These are phyloP conservation scores for Podaxis sp. DNA, from an alignment of 768 basidiomycete genomes.

Conservation along the genomic window DNA sequence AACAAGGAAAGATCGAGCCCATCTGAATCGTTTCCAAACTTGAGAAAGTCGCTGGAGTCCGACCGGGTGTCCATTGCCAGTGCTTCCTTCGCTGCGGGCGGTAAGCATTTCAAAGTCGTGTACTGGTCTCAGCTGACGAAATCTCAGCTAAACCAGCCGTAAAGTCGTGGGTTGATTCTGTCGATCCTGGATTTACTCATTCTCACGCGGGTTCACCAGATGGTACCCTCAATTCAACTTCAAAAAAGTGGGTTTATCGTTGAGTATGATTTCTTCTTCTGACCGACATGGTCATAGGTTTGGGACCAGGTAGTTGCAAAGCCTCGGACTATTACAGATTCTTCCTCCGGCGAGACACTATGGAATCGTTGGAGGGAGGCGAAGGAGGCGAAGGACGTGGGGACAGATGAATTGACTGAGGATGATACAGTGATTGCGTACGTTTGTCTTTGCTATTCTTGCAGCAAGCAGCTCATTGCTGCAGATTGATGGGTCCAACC, in stretches of 20 bases:
- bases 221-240: background rate
- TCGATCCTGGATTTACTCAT: background rate
- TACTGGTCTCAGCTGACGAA: background rate
- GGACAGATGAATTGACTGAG: conserved; percentile 10
- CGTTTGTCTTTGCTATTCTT: background rate
- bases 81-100: background rate
- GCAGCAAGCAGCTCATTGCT: background rate
- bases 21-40: background rate
- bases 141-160: background rate
- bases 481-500: conserved; percentile 21
- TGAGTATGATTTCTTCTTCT: background rate
- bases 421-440: conserved; percentile 11
- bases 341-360: background rate
- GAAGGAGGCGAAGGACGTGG: background rate
- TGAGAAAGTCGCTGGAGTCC: background rate
- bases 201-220: background rate
- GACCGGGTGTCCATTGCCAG: background rate
- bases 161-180: background rate
- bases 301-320: background rate
- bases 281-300: background rate
- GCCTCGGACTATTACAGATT: background rate
- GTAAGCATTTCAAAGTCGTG: background rate
- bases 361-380: background rate
- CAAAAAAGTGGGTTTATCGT: background rate
- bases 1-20: background rate